Percentiles rank a stretch among this genome's conserved stretches.
Conservation (phyloP, 768 basidiomycete species). For the Ramaria sp. region DNA sequence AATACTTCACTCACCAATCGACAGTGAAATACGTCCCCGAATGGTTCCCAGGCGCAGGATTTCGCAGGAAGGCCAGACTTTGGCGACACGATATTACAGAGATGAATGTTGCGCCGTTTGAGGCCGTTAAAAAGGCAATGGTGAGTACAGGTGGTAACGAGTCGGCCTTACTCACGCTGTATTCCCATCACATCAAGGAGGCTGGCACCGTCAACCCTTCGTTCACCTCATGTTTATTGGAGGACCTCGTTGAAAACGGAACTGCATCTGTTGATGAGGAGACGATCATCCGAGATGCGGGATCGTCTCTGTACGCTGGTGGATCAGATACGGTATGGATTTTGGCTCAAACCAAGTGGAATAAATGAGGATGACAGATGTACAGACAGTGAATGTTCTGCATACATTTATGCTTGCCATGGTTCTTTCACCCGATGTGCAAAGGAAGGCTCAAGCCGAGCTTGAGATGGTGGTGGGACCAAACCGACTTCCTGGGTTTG, state of each 20-base stretch:
- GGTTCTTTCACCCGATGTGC: no score
- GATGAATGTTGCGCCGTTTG: no score
- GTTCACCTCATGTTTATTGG: background rate
- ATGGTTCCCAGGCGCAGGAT: slow-evolving; percentile 61
- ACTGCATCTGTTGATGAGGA: slow-evolving; percentile 8
- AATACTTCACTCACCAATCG: background rate
- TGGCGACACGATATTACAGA: no score
- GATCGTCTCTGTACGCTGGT: slow-evolving; percentile 30
- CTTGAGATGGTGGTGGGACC: background rate
- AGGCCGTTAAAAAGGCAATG: no score
- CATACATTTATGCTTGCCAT: background rate
- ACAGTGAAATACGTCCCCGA: slow-evolving; percentile 38
- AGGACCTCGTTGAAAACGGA: slow-evolving; percentile 4
- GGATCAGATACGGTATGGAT: slow-evolving; percentile 32
- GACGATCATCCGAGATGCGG: slow-evolving; percentile 26
- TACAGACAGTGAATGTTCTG: background rate
- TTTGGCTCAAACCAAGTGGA: background rate
- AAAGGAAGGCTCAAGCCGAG: slow-evolving; percentile 1
- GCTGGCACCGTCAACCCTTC: background rate
- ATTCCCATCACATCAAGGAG: background rate
- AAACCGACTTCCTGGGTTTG: background rate
- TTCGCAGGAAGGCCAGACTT: slow-evolving; percentile 45
- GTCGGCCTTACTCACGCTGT: background rate
- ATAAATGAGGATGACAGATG: background rate
- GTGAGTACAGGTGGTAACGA: background rate